Percentiles rank a stretch among this genome's conserved stretches.
Evolutionary conservation across 2,329 filamentous ascomycete genomes (phyloP).

Genomic region (Stagonosporopsis rhizophila): DNA sequence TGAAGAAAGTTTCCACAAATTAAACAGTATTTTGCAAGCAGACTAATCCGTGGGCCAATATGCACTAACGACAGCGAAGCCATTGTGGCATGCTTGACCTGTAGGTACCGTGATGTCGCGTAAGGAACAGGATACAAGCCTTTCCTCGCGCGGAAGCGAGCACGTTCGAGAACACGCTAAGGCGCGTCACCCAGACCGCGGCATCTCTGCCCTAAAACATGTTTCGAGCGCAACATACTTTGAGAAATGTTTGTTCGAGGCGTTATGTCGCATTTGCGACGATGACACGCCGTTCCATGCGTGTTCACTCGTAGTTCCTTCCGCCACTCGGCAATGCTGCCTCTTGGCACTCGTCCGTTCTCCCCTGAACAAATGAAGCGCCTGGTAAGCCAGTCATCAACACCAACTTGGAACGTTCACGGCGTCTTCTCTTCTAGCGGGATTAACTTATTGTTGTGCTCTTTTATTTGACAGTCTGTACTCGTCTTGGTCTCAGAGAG

Average conservation of each 20-base stretch:
- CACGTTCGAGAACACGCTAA: slow-evolving; percentile 15
- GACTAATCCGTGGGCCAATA: background rate
- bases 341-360: slow-evolving; percentile 3
- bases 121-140: slow-evolving; percentile 3
- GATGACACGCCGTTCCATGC: background rate
- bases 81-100: background rate
- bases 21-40: background rate
- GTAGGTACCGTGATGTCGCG: slow-evolving; percentile 5
- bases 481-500: background rate
- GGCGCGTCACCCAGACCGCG: slow-evolving; percentile 9
- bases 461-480: background rate
- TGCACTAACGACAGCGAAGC: background rate
- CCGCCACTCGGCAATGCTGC: slow-evolving; percentile 10
- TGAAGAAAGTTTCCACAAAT: background rate
- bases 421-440: slow-evolving; percentile 12
- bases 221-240: background rate
- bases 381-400: background rate
- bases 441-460: background rate
- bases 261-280: background rate
- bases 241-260: background rate
- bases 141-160: slow-evolving; percentile 13
- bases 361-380: slow-evolving; percentile 13
- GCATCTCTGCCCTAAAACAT: slow-evolving; percentile 4
- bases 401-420: slow-evolving; percentile 4
- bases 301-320: slow-evolving; percentile 6